Evolutionary conservation across 768 basidiomycete genomes (phyloP), one percentile per base, ranked within the genome.

Genomic region (Mycena haematopus): DNA sequence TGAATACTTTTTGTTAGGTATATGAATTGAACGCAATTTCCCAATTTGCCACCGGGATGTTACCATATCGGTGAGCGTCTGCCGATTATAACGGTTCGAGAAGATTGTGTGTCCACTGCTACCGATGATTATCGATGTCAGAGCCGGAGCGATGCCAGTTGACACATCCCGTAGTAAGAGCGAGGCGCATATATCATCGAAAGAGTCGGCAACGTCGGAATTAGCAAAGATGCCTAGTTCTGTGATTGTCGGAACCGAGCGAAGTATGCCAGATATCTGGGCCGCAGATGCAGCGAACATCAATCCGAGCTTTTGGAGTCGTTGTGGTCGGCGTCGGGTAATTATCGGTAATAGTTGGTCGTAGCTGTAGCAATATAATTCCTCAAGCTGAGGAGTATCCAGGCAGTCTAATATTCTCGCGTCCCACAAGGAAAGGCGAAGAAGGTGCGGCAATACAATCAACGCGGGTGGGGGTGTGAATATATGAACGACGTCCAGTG

Each of bases 11-110:
- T 13, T 25, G 22, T 49, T 24, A 10, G 47, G 56, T n/a, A 36
- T 15, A 25, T 33, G 47, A n/a, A 58, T 44, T 27, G 47, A 40
- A 14, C 57, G 21, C 5, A 58, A 40, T 1, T 3, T 25, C 21
- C 57, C 49, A 51, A 19, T 27, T 44, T 36, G n/a, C 57, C 57
- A 58, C 38, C 57, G 35, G 4, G 49, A 58, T 51, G 21, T 38
- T 8, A 58, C 15, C 57, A 58, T 58, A 13, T 42, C 38, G 25
- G 31, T 3, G 14, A 58, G 19, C 13, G 21, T 6, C 19, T 50
- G 0, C 25, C 14, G 8, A 36, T 35, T 19, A 22, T 19, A 42
- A 4, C 11, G 25, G 6, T 19, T 5, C 29, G 9, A 31, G 29
- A 31, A 22, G 6, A 5, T n/a, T n/a, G n/a, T n/a, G n/a, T n/a